phyloP scores from a whole-genome alignment of 2,329 filamentous ascomycete species.

The Beauveria asiatica region DNA sequence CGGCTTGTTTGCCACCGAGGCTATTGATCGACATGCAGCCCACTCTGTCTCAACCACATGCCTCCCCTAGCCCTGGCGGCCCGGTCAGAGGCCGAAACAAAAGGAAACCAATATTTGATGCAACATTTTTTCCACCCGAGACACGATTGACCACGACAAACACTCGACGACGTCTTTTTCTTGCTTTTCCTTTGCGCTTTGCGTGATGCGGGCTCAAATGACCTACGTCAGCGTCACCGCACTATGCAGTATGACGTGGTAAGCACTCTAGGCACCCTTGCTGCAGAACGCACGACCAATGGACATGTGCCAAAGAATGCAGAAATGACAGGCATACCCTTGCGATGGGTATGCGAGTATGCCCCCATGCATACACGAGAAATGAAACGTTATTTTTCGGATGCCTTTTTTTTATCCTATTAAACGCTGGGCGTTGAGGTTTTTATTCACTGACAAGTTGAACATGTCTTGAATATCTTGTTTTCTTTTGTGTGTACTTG shows the following conservation, averaged over 20 bases:
- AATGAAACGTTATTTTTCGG: conserved; percentile 2
- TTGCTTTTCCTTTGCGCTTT: neutral
- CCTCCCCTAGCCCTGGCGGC: neutral
- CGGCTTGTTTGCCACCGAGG: neutral
- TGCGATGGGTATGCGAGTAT: neutral
- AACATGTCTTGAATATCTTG: neutral
- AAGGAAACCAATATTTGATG: neutral
- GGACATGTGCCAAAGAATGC: neutral
- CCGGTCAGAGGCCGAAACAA: neutral
- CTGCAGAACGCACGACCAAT: neutral
- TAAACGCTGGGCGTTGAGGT: neutral
- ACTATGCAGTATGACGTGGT: conserved; percentile 7
- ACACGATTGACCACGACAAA: neutral
- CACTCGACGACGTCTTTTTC: neutral
- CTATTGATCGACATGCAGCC: conserved; percentile 2
- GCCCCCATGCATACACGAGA: conserved; percentile 1
- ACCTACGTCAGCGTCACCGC: neutral
- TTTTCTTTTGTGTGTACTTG: neutral
- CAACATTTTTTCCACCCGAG: neutral
- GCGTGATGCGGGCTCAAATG: neutral
- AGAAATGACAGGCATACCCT: neutral
- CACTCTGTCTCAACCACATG: neutral
- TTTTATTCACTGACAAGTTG: neutral
- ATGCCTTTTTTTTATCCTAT: neutral
- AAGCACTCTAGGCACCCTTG: neutral